Base-by-base conservation (phyloP, 2,329 filamentous ascomycete genomes). In the Nakataea oryzae region DNA sequence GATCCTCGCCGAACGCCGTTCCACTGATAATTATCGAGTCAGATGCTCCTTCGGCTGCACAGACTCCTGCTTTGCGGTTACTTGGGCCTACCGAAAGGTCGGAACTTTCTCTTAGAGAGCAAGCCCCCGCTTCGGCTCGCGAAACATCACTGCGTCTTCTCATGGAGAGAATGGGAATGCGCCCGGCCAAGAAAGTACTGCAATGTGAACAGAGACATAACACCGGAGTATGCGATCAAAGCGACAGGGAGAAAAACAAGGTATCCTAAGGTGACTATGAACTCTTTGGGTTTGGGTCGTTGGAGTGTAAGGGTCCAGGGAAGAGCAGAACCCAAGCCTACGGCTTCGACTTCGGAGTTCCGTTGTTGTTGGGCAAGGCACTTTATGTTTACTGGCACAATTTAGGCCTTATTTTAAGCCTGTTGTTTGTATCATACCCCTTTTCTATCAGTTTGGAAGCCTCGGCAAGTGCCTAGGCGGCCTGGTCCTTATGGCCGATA, bases 21-120 rank as follows among this genome's bases (percentile, higher is more conserved):
- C 11, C 41, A 9, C 41, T 50, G 41, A 50, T 50, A 17, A 17
- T 50, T 21, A 17, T n/a, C 17, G 24, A 13, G 11, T 24, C 24
- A 59, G 58, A 9, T 59, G 58, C 58, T 27, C 41, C 12, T 59
- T 59, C 26, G 58, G 58, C 6, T 54, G 58, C 34, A 59, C 58
- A n/a, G 58, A 59, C 58, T 59, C 32, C 32, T 54, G 41, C 32
- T 27, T 26, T 24, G 54, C 54, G 24, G 27, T 27, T 24, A 29
- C 54, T 24, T 56, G 54, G 54, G 54, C 54, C 24, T 56, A 56
- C 54, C 24, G 54, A 56, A 56, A 56, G 24, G 14, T 56, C 54
- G 24, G 41, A 21, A 50, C n/a, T n/a, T 50, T 50, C 41, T 50
- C 41, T n/a, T 50, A 50, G 41, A 50, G 21, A 21, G 41, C 41